Percentiles rank a stretch among this genome's conserved stretches.
Conservation (phyloP, 192 early-diverging fungal genomes). For the Gorgonomyces haynaldii region DNA sequence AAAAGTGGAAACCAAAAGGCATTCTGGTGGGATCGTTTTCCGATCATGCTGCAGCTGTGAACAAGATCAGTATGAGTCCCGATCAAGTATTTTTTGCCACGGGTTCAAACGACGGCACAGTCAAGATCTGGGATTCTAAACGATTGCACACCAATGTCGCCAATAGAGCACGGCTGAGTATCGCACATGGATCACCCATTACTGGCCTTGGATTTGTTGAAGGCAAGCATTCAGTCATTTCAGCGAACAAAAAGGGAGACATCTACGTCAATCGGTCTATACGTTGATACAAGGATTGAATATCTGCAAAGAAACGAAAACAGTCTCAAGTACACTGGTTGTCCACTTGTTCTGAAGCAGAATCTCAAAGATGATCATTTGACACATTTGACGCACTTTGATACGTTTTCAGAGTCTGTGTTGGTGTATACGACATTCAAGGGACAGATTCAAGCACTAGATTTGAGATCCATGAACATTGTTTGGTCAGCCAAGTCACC, state of each 20-base stretch:
- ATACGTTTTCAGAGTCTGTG: conserved; percentile 47
- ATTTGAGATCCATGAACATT: conserved; percentile 60
- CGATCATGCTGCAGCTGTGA: conserved; percentile 60
- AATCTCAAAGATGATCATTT: conserved; percentile 47
- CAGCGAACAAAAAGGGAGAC: conserved; percentile 68
- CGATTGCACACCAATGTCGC: conserved; percentile 76
- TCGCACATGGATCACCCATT: conserved; percentile 53
- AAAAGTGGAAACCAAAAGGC: conserved; percentile 44
- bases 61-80: conserved; percentile 29
- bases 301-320: conserved; percentile 21
- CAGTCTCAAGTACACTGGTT: conserved; percentile 51
- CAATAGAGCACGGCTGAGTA: conserved; percentile 57
- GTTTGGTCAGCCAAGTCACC: conserved; percentile 42
- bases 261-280: conserved; percentile 45
- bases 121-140: conserved; percentile 40
- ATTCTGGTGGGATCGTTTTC: conserved; percentile 64
- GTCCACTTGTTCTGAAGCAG: conserved; percentile 39
- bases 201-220: conserved; percentile 67
- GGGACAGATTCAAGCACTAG: conserved; percentile 60
- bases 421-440: conserved; percentile 57
- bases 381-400: conserved; percentile 1
- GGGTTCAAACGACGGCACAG: conserved; percentile 34
- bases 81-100: conserved; percentile 40
- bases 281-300: neutral
- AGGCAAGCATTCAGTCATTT: conserved; percentile 63